Conservation (phyloP, 257 asterid genomes). For the Haberlea rhodopensis region DNA sequence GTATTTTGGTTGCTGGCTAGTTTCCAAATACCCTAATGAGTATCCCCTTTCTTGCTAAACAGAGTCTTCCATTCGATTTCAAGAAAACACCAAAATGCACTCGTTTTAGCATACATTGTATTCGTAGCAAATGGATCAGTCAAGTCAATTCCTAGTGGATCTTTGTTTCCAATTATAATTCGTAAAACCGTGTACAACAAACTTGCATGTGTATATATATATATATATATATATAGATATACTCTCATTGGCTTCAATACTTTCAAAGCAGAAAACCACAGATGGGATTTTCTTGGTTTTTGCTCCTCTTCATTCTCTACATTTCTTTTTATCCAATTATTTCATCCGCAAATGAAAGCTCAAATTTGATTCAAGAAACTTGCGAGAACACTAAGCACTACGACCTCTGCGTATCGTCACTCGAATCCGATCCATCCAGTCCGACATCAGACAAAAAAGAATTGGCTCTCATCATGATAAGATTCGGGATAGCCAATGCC, state of each 20-base stretch:
- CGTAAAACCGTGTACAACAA: background rate
- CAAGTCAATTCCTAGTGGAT: constrained; percentile 21
- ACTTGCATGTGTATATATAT: background rate
- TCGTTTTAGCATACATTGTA: background rate
- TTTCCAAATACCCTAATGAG: constrained; percentile 34
- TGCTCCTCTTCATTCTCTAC: constrained; percentile 29
- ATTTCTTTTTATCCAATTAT: constrained; percentile 25
- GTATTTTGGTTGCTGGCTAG: constrained; percentile 39
- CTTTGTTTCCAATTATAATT: background rate
- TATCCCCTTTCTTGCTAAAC: constrained; percentile 28
- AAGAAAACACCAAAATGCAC: constrained; percentile 11
- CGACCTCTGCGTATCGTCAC: constrained; percentile 68
- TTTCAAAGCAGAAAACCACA: background rate
- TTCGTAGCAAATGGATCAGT: background rate
- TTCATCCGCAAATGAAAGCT: constrained; percentile 21
- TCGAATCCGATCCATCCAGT: constrained; percentile 55
- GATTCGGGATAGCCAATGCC: constrained; percentile 58
- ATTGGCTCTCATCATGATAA: constrained; percentile 59
- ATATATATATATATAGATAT: too few species aligned
- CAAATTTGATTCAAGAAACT: constrained; percentile 56
- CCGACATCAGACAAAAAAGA: constrained; percentile 59
- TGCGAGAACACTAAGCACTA: constrained; percentile 73
- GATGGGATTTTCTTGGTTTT: constrained; percentile 29
- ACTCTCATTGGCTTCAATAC: background rate
- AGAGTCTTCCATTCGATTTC: constrained; percentile 27